Conservation (phyloP, 2,329 filamentous ascomycete species). For the Xylariomycetidae sp. region DNA sequence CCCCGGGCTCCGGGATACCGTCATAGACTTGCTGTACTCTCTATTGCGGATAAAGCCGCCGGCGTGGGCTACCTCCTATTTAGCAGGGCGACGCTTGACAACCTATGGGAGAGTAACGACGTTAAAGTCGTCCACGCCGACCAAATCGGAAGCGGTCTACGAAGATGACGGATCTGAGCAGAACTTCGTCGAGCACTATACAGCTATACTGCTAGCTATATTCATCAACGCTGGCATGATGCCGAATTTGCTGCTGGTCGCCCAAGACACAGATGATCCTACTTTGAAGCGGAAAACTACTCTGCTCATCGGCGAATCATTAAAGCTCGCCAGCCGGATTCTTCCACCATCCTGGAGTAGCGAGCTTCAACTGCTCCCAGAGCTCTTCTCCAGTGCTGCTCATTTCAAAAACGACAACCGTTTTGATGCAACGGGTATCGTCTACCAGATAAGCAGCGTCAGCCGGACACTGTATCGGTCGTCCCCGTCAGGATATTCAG, state of each 20-base stretch:
- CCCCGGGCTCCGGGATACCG: conserved; percentile 61
- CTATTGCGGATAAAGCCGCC: conserved; percentile 84
- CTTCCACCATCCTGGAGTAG: conserved; percentile 79
- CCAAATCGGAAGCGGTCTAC: conserved; percentile 45
- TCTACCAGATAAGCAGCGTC: conserved; percentile 97
- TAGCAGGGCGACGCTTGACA: conserved; percentile 86
- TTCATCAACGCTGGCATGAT: conserved; percentile 78
- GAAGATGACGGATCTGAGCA: conserved; percentile 69
- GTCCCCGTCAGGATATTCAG: conserved; percentile 43
- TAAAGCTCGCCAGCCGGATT: conserved; percentile 83
- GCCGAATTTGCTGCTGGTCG: conserved; percentile 56
- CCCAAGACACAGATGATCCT: conserved; percentile 62
- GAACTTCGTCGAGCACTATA: conserved; percentile 92
- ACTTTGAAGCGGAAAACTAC: conserved; percentile 83
- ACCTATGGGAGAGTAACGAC: conserved; percentile 95
- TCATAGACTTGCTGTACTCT: conserved; percentile 81
- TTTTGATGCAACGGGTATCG: conserved; percentile 79
- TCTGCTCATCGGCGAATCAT: conserved; percentile 81
- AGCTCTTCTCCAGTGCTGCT: conserved; percentile 73
- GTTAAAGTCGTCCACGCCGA: conserved; percentile 56
- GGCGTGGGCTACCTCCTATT: conserved; percentile 91
- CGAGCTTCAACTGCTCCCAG: conserved; percentile 80
- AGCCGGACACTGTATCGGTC: conserved; percentile 88
- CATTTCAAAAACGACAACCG: conserved; percentile 67
- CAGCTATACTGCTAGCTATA: conserved; percentile 78